Conservation (phyloP, 257 asterid species). For the Solanum pennellii region DNA sequence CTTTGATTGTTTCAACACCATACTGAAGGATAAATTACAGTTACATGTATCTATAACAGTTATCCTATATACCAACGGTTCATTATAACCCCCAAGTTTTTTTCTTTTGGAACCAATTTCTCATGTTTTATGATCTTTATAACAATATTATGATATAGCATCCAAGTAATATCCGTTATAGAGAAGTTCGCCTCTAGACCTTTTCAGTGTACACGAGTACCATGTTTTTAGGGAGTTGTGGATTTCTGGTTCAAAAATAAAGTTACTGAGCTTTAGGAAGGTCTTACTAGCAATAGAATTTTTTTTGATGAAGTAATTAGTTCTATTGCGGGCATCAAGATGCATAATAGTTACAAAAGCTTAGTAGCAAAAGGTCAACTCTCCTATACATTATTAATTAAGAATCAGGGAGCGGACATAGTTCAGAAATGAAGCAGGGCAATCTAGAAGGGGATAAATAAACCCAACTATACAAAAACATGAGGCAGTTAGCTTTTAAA, state of each 20-base stretch:
- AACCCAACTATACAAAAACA: too few species aligned
- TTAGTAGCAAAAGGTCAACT: too few species aligned
- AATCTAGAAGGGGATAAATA: too few species aligned
- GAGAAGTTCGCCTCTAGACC: not conserved
- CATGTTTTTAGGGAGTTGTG: not conserved
- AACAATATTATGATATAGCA: not conserved
- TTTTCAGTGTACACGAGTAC: not conserved
- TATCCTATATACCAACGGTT: not conserved
- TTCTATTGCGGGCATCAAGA: too few species aligned
- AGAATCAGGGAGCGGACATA: too few species aligned
- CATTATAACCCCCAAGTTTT: not conserved
- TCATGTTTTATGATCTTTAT: not conserved
- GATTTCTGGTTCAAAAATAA: not conserved
- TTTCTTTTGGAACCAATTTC: not conserved
- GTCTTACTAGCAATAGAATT: not conserved
- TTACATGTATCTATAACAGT: not conserved
- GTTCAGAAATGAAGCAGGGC: too few species aligned
- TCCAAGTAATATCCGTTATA: not conserved
- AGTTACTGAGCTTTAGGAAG: not conserved
- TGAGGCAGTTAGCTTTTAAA: too few species aligned
- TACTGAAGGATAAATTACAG: not conserved
- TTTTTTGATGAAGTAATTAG: too few species aligned
- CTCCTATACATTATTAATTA: too few species aligned
- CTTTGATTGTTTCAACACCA: not conserved
- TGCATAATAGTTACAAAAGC: too few species aligned